These are phyloP conservation scores for Saccharomycopsis fodiens DNA, from an alignment of 805 yeast genomes.

Conservation along the genomic window DNA sequence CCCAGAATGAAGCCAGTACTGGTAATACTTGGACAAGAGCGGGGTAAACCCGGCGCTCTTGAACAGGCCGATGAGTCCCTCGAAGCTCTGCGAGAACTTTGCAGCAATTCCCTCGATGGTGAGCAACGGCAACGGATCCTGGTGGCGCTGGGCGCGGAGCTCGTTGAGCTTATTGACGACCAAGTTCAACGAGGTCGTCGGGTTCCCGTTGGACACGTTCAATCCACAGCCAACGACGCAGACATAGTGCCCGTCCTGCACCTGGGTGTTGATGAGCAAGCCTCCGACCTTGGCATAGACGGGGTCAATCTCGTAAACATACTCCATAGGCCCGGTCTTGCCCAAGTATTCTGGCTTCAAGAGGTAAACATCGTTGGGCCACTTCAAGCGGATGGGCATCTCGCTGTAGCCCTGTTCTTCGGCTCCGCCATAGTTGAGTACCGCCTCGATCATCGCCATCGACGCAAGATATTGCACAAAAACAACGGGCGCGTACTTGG, in stretches of 20 bases:
- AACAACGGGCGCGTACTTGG: slow-evolving; percentile 53
- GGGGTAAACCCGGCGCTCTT: slow-evolving; percentile 56
- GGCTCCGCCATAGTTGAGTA: slow-evolving; percentile 45
- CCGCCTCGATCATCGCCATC: slow-evolving; percentile 75
- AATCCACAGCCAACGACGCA: slow-evolving; percentile 83
- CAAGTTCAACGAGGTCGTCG: slow-evolving; percentile 80
- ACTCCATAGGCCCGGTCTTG: slow-evolving; percentile 22
- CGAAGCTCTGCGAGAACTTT: slow-evolving; percentile 55
- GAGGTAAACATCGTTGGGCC: slow-evolving; percentile 95
- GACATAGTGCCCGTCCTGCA: slow-evolving; percentile 49
- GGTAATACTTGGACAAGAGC: slow-evolving; percentile 65
- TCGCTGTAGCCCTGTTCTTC: slow-evolving; percentile 52
- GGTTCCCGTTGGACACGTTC: slow-evolving; percentile 77
- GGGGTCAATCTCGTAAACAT: slow-evolving; percentile 46
- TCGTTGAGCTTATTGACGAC: slow-evolving; percentile 58
- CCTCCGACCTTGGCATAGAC: slow-evolving; percentile 78
- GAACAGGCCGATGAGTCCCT: slow-evolving; percentile 53
- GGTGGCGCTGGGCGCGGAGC: slow-evolving; percentile 36
- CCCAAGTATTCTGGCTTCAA: slow-evolving; percentile 53
- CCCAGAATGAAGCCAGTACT: slow-evolving; percentile 75
- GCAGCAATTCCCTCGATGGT: slow-evolving; percentile 53
- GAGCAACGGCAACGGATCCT: slow-evolving; percentile 37
- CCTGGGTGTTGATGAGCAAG: slow-evolving; percentile 71
- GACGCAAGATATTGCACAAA: slow-evolving; percentile 82
- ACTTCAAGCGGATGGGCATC: slow-evolving; percentile 75